These are phyloP conservation scores for Mycena metata DNA, from an alignment of 768 basidiomycete species.

Conservation along the genomic window DNA sequence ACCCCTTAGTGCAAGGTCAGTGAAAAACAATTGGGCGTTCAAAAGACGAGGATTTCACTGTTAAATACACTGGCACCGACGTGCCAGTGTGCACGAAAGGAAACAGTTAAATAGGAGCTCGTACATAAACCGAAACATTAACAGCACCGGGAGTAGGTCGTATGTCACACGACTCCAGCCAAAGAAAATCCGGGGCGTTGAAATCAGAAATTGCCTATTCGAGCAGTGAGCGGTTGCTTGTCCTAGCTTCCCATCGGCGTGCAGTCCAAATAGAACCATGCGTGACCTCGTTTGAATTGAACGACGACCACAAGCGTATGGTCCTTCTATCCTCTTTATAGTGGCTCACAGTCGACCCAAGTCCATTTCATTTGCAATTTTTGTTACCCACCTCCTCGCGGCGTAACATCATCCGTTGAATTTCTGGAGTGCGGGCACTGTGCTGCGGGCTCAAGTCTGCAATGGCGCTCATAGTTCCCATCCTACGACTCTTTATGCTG, in stretches of 20 bases:
- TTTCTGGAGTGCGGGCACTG: not conserved
- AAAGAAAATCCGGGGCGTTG: too few species aligned
- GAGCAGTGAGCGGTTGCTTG: slow-evolving; percentile 9
- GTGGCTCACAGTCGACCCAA: slow-evolving; percentile 1
- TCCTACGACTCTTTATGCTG: slow-evolving; percentile 77
- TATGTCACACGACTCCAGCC: too few species aligned
- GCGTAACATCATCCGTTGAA: not conserved
- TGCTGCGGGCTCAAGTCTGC: not conserved
- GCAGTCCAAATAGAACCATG: not conserved
- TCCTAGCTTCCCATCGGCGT: not conserved
- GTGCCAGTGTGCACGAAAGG: too few species aligned
- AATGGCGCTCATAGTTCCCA: slow-evolving; percentile 79
- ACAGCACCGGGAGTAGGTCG: too few species aligned
- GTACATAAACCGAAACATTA: too few species aligned
- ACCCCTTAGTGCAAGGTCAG: too few species aligned
- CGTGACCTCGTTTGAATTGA: not conserved
- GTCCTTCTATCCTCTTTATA: slow-evolving; percentile 3
- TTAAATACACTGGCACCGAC: too few species aligned
- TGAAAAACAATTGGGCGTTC: too few species aligned
- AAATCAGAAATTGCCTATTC: slow-evolving; percentile 14
- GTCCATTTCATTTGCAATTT: not conserved
- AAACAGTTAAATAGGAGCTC: too few species aligned
- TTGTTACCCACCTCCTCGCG: not conserved
- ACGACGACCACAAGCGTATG: slow-evolving; percentile 10
- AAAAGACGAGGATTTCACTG: too few species aligned